Conservation (phyloP, 345 rosid genomes). For the Toxicodendron radicans region DNA sequence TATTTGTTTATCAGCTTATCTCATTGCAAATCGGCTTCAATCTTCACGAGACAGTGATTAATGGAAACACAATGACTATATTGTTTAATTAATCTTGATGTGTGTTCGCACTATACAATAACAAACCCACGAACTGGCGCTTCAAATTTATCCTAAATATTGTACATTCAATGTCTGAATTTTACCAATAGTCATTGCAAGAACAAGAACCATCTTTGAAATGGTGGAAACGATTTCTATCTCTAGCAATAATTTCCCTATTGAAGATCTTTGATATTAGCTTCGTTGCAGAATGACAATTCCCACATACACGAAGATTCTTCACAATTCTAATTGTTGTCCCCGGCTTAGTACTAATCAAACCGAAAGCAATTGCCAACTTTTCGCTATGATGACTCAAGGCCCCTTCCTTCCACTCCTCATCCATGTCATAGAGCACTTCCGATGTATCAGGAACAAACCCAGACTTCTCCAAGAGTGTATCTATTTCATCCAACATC, state of each 20-base stretch:
- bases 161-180: too few relatives aligned
- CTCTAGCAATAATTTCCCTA: slow-evolving; percentile 63
- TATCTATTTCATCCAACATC: slow-evolving; percentile 71
- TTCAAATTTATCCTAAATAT: too few relatives aligned
- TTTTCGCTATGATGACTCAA: too few relatives aligned
- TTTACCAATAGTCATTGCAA: too few relatives aligned
- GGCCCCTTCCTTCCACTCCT: too few relatives aligned
- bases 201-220: too few relatives aligned
- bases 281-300: slow-evolving; percentile 75
- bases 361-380: too few relatives aligned
- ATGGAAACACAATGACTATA: background rate
- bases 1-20: background rate
- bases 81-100: background rate
- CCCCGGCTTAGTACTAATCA: too few relatives aligned
- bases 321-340: slow-evolving; percentile 18
- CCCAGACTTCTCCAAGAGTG: slow-evolving; percentile 48
- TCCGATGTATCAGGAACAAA: slow-evolving; percentile 68
- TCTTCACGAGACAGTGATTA: background rate
- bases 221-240: too few relatives aligned
- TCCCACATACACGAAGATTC: slow-evolving; percentile 77
- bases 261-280: slow-evolving; percentile 68
- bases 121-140: too few relatives aligned
- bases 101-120: background rate
- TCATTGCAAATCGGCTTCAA: background rate
- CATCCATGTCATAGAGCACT: slow-evolving; percentile 31